Base-by-base conservation (phyloP, 78 protist genomes). In the Pigoraptor vietnamica region DNA sequence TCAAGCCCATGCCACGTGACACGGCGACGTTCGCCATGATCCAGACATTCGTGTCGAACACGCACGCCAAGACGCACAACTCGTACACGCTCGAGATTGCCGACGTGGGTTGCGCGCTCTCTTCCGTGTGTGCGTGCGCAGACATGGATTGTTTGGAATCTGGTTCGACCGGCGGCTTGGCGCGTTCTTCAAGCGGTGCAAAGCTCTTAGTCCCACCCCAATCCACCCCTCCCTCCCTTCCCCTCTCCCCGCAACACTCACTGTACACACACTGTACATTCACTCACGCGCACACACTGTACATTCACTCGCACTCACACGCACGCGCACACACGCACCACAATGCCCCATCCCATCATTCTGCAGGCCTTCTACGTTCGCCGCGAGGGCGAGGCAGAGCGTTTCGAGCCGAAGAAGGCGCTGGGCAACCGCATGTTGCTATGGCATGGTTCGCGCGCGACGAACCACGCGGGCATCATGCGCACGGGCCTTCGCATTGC, bases 401-500 rank as follows among this genome's bases (percentile, higher is more conserved):
- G 95, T n/a, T 96, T 91, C 93, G 37, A 79, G 32, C n/a, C 48
- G 0, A 37, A 37, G 39, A 24, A 40, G 87, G 79, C 23, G 29
- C 37, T 91, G 37, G 93, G 90, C 39, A 97, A 97, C 96, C 93
- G 91, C 25, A 40, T 55, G 92, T 89, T 98, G 37, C 93, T 98
- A 21, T 98, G 98, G 98, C 99, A 98, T 94, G 99, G 99, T 29
- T 82, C 94, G 24, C 90, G 96, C 48, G 35, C 92, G 19, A 91
- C 96, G 21, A 98, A 98, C 91, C 96, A 81, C 81, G 96, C 95
- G 38, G 89, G 91, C 29, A 84, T 56, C 39, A 87, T 96, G 55
- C 33, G 67, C 25, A 38, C 48, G 39, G 96, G 97, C 1, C 96
- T 98, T 81, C 95, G 97, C 67, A 96, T 98, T 40, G 98, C 98